phyloP scores from a whole-genome alignment of 2,329 filamentous ascomycete species.

The Colletotrichum liriopes region DNA sequence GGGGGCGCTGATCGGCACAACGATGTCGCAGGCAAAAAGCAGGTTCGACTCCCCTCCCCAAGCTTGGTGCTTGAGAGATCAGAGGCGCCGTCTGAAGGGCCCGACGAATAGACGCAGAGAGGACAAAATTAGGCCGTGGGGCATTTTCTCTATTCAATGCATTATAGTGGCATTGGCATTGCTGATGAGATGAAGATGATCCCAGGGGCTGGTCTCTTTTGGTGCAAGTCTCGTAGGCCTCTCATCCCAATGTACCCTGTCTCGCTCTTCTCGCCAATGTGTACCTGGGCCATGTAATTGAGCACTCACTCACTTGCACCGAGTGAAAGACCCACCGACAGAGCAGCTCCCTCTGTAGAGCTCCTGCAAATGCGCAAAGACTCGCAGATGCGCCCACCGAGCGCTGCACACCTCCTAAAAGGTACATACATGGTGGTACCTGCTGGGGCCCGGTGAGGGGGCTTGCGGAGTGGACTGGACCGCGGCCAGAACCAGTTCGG shows the following conservation, averaged over 20 bases:
- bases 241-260: neutral
- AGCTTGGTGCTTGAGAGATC: constrained; percentile 11
- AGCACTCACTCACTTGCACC: neutral
- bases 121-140: constrained; percentile 29
- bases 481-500: neutral
- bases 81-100: constrained; percentile 31
- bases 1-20: constrained; percentile 39
- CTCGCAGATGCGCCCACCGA: neutral
- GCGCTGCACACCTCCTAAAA: constrained; percentile 3
- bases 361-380: neutral
- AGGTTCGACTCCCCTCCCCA: neutral
- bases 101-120: constrained; percentile 17
- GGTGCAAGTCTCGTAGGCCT: neutral
- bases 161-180: constrained; percentile 21
- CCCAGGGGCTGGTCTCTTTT: constrained; percentile 4
- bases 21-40: constrained; percentile 38
- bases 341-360: neutral
- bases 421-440: neutral
- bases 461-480: neutral
- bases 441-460: constrained; percentile 8
- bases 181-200: constrained; percentile 26
- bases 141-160: constrained; percentile 21
- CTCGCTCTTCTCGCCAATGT: neutral
- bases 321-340: neutral
- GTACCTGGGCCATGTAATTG: neutral